phyloP scores from a whole-genome alignment of 2,329 filamentous ascomycete species.

The Botryotinia convoluta region DNA sequence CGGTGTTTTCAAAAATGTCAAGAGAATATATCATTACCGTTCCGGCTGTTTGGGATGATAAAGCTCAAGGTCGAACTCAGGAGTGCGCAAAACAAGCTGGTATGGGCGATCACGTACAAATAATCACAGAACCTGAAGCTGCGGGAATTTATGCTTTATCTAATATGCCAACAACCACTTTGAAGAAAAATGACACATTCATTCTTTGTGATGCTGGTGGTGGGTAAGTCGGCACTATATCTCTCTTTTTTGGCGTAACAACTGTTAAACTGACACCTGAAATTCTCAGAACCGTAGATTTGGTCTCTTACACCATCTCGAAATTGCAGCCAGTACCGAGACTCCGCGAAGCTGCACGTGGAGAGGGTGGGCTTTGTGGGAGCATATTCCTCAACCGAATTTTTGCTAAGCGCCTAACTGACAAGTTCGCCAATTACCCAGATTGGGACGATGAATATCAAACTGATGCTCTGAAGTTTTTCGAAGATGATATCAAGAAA shows the following conservation, averaged over 20 bases:
- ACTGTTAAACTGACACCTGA: not conserved
- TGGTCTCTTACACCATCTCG: conserved; percentile 10
- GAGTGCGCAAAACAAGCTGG: conserved; percentile 9
- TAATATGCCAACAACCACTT: not conserved
- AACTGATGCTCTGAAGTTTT: not conserved
- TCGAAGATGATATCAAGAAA: conserved; percentile 7
- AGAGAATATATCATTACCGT: conserved; percentile 14
- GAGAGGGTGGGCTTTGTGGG: conserved; percentile 11
- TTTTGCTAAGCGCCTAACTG: not conserved
- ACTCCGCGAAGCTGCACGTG: not conserved
- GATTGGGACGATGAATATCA: conserved; percentile 3
- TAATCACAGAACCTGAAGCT: conserved; percentile 14
- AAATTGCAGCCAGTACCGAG: not conserved
- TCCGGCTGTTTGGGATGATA: conserved; percentile 13
- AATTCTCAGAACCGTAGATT: not conserved
- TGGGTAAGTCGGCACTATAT: not conserved
- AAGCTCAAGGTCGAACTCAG: not conserved
- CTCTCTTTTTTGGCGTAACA: not conserved
- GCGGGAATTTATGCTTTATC: not conserved
- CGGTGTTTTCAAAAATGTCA: not conserved
- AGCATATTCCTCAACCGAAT: conserved; percentile 9
- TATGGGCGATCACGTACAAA: conserved; percentile 1
- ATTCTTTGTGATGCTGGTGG: conserved; percentile 5
- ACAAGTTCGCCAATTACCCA: not conserved
- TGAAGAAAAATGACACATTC: not conserved